phyloP scores from a whole-genome alignment of 129 eudicot genomes.

The Lactuca saligna region DNA sequence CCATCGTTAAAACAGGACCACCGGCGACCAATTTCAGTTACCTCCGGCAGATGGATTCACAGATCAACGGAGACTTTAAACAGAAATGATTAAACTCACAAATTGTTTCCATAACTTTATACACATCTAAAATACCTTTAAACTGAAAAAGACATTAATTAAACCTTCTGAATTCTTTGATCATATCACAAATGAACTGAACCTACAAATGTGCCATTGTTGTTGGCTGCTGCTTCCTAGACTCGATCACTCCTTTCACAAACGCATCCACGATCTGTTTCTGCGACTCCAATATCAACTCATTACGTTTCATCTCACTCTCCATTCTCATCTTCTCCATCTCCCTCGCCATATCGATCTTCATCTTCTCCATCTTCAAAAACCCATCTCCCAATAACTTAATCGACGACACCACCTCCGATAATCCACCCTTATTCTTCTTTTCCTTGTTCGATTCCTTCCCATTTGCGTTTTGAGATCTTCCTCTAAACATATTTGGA shows the following conservation, averaged over 20 bases:
- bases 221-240: conserved; percentile 25
- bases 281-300: conserved; percentile 68
- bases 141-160: not conserved
- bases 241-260: conserved; percentile 59
- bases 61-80: not conserved
- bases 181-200: not conserved
- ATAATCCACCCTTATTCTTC: conserved; percentile 35
- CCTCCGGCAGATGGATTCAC: too few relatives aligned
- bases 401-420: conserved; percentile 62
- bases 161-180: not conserved
- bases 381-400: conserved; percentile 75
- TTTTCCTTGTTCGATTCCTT: conserved; percentile 33
- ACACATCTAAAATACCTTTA: conserved; percentile 17
- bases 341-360: conserved; percentile 83
- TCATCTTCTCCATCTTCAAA: conserved; percentile 79
- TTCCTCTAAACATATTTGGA: conserved; percentile 30
- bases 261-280: conserved; percentile 73
- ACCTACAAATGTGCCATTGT: conserved; percentile 23
- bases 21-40: not conserved
- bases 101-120: conserved; percentile 16
- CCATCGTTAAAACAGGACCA: not conserved
- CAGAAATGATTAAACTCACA: not conserved
- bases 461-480: conserved; percentile 24
- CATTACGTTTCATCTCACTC: conserved; percentile 74
- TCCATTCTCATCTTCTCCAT: conserved; percentile 74